A percentile compares a stretch with the other conserved stretches of the same genome.
phyloP scores from a whole-genome alignment of 1,139 yeast genomes.

The Protomyces pachydermus region DNA sequence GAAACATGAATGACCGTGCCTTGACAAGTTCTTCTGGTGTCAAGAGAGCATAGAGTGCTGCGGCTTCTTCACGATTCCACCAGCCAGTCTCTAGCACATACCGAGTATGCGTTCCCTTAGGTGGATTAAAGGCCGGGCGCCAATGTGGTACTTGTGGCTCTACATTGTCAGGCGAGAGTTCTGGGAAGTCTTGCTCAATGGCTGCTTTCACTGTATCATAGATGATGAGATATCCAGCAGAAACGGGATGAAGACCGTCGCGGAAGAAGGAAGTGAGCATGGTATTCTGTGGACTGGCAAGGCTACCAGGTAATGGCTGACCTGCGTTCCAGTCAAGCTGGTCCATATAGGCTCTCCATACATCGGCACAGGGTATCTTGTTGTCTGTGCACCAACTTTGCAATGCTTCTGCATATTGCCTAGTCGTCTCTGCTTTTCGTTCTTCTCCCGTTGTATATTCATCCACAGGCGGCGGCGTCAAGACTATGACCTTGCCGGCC shows the following conservation, averaged over 20 bases:
- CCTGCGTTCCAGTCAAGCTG: constrained; percentile 34
- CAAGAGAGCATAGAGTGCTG: neutral
- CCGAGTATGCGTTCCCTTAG: neutral
- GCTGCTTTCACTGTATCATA: constrained; percentile 35
- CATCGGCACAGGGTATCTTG: constrained; percentile 50
- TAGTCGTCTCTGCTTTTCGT: constrained; percentile 44
- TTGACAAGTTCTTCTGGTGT: neutral
- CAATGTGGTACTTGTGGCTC: constrained; percentile 11
- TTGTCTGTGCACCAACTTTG: constrained; percentile 45
- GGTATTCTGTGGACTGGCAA: constrained; percentile 2
- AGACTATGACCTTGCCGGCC: constrained; percentile 45
- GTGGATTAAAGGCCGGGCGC: constrained; percentile 5
- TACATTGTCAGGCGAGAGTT: neutral
- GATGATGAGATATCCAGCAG: constrained; percentile 54
- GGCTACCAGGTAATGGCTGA: constrained; percentile 26
- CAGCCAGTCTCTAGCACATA: constrained; percentile 2
- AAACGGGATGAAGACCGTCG: constrained; percentile 69
- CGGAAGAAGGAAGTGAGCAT: constrained; percentile 35
- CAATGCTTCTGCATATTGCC: constrained; percentile 50
- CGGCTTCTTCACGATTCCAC: neutral
- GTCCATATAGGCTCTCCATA: constrained; percentile 46
- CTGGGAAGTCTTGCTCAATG: neutral
- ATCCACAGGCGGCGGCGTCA: constrained; percentile 66
- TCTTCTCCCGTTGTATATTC: constrained; percentile 35
- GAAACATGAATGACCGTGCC: constrained; percentile 2